Percentiles rank a stretch among this genome's conserved stretches.
Conservation (phyloP, 2,329 filamentous ascomycete species). For the Xylariaceae sp. region DNA sequence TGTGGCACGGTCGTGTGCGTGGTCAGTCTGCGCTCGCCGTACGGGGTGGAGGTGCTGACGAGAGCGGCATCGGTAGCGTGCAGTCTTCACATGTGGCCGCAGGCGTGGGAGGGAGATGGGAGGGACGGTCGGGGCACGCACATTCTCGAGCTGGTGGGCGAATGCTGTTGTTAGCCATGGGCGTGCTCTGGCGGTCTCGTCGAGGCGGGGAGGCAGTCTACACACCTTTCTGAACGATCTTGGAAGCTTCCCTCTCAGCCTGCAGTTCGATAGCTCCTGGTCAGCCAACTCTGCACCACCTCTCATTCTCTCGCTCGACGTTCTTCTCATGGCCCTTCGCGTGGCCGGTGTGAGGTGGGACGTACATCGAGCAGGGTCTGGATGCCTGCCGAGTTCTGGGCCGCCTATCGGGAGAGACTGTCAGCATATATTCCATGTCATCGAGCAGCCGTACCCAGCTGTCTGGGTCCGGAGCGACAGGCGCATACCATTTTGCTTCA, state of each 20-base stretch:
- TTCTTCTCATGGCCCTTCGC: too few species aligned
- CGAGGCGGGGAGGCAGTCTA: not conserved
- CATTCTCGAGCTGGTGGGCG: slow-evolving; percentile 69
- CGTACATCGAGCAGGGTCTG: slow-evolving; percentile 97
- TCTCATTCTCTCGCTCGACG: not conserved
- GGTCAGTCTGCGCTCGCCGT: too few species aligned
- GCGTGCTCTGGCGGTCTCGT: slow-evolving; percentile 1
- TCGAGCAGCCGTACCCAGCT: too few species aligned
- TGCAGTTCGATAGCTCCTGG: slow-evolving; percentile 29
- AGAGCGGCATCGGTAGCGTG: too few species aligned
- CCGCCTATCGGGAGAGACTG: too few species aligned
- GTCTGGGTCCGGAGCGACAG: too few species aligned
- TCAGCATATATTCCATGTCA: too few species aligned
- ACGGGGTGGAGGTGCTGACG: too few species aligned
- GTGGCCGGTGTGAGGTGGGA: slow-evolving; percentile 9
- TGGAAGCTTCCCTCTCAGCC: slow-evolving; percentile 97
- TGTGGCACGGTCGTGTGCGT: too few species aligned
- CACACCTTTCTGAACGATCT: slow-evolving; percentile 93
- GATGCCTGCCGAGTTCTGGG: slow-evolving; percentile 97
- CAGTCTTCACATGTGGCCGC: too few species aligned
- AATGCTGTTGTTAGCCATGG: slow-evolving; percentile 20
- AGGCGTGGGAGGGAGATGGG: not conserved
- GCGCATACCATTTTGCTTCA: too few species aligned
- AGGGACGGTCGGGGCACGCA: too few species aligned
- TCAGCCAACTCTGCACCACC: not conserved